Evolutionary conservation across 2,329 filamentous ascomycete genomes (phyloP).

Genomic region (Atkinsonella hypoxylon): DNA sequence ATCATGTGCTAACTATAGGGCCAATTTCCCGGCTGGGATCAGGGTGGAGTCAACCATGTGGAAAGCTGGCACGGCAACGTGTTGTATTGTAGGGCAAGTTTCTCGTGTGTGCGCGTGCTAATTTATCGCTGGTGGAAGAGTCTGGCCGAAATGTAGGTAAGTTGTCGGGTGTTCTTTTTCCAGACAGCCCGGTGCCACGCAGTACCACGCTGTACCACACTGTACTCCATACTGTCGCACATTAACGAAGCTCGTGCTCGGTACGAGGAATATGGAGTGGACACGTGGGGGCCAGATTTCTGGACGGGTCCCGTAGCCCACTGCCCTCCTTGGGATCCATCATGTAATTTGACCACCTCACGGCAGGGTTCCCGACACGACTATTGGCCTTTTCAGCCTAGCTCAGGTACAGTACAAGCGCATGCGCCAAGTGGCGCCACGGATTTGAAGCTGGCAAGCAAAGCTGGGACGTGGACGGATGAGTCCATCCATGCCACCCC

Average conservation of each 20-base stretch:
- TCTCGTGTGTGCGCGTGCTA: not conserved
- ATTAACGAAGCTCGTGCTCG: no score
- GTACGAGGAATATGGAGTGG: no score
- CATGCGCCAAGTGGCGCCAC: constrained; percentile 2
- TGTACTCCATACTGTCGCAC: no score
- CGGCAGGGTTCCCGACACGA: not conserved
- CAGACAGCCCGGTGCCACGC: not conserved
- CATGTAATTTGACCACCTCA: no score
- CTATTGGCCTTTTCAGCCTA: not conserved
- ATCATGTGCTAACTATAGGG: constrained; percentile 6
- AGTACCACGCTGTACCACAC: no score
- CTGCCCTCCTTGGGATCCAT: no score
- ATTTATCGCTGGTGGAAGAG: not conserved
- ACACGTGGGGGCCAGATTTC: no score
- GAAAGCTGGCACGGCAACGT: constrained; percentile 5
- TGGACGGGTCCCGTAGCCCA: no score
- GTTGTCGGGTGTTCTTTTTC: not conserved
- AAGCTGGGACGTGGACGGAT: not conserved
- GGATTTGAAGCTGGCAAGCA: not conserved
- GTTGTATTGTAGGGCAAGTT: constrained; percentile 4
- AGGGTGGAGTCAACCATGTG: constrained; percentile 9
- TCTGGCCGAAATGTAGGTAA: no score
- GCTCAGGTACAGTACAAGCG: constrained; percentile 5
- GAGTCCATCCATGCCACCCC: not conserved
- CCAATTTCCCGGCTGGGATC: constrained; percentile 13